A percentile compares a stretch with the other conserved stretches of the same genome.
Evolutionary conservation across 305 asterid genomes (phyloP).

Genomic region (Ilex paraguariensis): DNA sequence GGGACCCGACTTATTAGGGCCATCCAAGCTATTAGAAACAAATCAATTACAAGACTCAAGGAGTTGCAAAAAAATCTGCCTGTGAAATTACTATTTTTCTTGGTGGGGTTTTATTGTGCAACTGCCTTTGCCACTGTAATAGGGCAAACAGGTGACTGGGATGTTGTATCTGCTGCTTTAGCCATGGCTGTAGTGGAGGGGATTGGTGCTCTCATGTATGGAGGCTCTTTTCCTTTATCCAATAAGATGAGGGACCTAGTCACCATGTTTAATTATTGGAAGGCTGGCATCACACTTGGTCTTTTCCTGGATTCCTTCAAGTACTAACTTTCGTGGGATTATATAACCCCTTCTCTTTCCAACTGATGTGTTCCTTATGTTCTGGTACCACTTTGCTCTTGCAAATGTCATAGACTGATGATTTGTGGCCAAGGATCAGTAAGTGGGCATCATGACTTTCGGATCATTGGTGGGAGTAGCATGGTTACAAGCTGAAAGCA

Average conservation of each 20-base stretch:
- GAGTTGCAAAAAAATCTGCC: slow-evolving; percentile 62
- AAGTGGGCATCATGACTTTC: background rate
- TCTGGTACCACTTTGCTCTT: background rate
- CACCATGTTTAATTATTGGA: slow-evolving; percentile 81
- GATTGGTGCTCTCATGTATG: slow-evolving; percentile 92
- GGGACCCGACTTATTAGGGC: slow-evolving; percentile 71
- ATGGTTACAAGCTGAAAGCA: too few species aligned
- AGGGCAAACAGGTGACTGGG: slow-evolving; percentile 99
- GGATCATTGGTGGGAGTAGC: background rate
- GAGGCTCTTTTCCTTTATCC: slow-evolving; percentile 46
- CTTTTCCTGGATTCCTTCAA: slow-evolving; percentile 93
- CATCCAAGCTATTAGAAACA: slow-evolving; percentile 47
- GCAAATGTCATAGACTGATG: background rate
- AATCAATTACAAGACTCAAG: slow-evolving; percentile 37
- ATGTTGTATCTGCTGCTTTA: slow-evolving; percentile 84
- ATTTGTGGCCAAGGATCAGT: background rate
- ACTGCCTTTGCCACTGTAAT: slow-evolving; percentile 90
- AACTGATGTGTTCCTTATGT: background rate
- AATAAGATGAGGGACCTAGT: slow-evolving; percentile 44
- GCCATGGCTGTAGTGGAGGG: slow-evolving; percentile 91
- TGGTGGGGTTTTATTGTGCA: slow-evolving; percentile 88
- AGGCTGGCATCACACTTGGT: slow-evolving; percentile 82
- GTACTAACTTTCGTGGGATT: slow-evolving; percentile 26
- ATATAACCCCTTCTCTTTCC: too few species aligned
- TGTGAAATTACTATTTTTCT: slow-evolving; percentile 58